Evolutionary conservation across 2,329 filamentous ascomycete genomes (phyloP), one percentile per base, ranked within the genome.

Genomic region (Exophiala sp.): DNA sequence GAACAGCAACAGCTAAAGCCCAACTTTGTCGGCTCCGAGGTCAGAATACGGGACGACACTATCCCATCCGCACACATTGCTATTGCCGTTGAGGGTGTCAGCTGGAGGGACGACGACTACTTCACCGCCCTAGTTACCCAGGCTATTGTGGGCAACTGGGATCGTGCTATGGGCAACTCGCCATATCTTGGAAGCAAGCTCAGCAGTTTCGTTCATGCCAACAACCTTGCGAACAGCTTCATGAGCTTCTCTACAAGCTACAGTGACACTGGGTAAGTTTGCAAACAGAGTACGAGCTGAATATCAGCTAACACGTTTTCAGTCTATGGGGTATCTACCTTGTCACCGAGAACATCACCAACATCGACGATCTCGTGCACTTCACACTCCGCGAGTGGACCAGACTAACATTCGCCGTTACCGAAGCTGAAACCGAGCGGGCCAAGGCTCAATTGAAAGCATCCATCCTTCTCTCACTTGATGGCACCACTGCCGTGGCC

Each of bases 181-280:
- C 87, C 91, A 63, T 94, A 96, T 80, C 87, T 96, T 71, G 94
- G 95, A 68, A 96, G 91, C 88, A 96, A 95, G 83, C 89, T 99
- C 68, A 96, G 90, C 80, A 86, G 87, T 63, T 90, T 94, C 69
- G 87, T 99, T 65, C 89, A 95, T 82, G 86, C 95, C 77, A 85
- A 97, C 78, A 87, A 91, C 74, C 84, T 99, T 60, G 94, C 94
- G 75, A 99, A 96, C 81, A 96, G 91, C 84, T 99, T 96, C 83
- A 99, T 99, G 95, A 95, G 89, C 80, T 99, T 99, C 80, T 96
- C 91, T 63, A 99, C 94, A 65, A 96, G 90, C 82, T 99, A 99
- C 80, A 97, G 91, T 71, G 94, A 99, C 75, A 99, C 94, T 72
- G 94, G 91, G 91, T 96, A 84, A 75, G 86, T 72, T 47, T 40